Evolutionary conservation across 139 green algal species (phyloP).

Genomic region (Chlorella ohadii): DNA sequence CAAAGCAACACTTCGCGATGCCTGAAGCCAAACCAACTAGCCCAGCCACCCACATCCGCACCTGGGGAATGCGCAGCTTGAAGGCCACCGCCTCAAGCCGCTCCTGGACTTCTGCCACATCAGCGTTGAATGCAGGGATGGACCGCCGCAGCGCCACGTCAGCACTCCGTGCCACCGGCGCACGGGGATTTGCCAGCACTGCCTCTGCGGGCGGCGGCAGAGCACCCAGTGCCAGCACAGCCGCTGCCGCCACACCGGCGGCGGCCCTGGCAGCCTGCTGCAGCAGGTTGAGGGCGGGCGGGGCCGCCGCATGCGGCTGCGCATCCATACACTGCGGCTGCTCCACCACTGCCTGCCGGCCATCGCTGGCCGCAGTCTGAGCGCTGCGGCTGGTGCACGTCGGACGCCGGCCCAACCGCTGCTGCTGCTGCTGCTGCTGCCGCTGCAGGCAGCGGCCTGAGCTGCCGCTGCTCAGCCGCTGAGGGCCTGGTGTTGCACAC

Average conservation of each 20-base stretch:
- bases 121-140: constrained; percentile 84
- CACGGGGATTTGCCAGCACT: constrained; percentile 78
- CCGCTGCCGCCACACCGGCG: constrained; percentile 2
- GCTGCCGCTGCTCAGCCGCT: neutral
- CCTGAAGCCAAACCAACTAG: no score
- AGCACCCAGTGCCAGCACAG: neutral
- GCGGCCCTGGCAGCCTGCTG: neutral
- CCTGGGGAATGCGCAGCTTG: constrained; percentile 79
- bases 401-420: no score
- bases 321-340: no score
- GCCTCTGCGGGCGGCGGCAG: constrained; percentile 55
- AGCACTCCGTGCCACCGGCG: constrained; percentile 63
- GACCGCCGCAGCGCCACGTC: constrained; percentile 75
- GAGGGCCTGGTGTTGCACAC: no score
- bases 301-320: no score
- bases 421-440: neutral
- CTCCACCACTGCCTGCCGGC: no score
- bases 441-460: neutral
- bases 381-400: no score
- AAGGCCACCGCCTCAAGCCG: constrained; percentile 69
- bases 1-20: no score
- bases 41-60: no score
- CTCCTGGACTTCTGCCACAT: constrained; percentile 65
- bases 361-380: no score
- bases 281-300: neutral